Base-by-base conservation (phyloP, 2,329 filamentous ascomycete species). In the Cordyceps cateniannulata region DNA sequence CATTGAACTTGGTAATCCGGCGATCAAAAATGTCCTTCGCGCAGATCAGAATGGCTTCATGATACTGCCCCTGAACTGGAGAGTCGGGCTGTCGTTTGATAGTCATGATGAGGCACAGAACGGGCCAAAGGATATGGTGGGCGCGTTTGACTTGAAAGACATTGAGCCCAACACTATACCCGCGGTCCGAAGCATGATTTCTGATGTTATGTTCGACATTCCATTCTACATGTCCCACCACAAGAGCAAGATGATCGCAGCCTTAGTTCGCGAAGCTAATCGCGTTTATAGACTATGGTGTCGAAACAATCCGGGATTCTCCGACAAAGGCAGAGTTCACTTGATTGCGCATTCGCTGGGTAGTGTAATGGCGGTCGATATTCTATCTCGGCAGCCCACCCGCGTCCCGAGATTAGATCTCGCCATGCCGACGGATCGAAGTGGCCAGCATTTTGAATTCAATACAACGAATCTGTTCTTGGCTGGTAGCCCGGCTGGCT, bases 191-290 rank as follows among this genome's bases (percentile, higher is more conserved):
- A 91, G 89, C 69, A 86, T 99, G 70, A 96, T 99, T 63, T 96
- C 90, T 47, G 95, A 99, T 72, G 91, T 99, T 67, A 97, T 99
- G 91, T 88, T 98, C 54, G 95, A 99, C 71, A 93, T 99, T 54
- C 95, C 95, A 0, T 98, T 96, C 71, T 99, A 98, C 75, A 87
- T 99, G 76, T 98, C 93, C 0, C 90, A 96, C 62, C 93, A 98
- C 75, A 96, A 98, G 69, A 85, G 88, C 4, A 96, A 92, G 73
- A 98, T 99, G 93, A 89, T 96, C 55, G 83, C 87, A 48, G 93
- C 95, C 1, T 86, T 97, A 52, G 87, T 96, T 45, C 83, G 83
- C 62, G 95, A 99, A 76, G 93, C 95, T 8, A 99, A 99, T 69
- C 85, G 93, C 5, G 90, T 99, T n/a, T 98, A 96, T 71, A 85